Conservation (phyloP, 768 basidiomycete genomes). For the Chlorophyllum brunneum region DNA sequence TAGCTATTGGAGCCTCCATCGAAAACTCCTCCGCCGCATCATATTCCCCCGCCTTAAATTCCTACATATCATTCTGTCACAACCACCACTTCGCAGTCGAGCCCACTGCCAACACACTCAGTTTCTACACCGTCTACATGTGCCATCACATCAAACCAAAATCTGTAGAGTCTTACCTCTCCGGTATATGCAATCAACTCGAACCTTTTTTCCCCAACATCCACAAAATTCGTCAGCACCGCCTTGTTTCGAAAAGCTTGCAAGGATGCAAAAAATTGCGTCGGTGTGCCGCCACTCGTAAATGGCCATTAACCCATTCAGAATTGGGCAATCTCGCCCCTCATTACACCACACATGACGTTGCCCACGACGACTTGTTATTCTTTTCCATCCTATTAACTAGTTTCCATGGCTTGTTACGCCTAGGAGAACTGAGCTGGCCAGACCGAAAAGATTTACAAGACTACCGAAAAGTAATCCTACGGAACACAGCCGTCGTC, state of each 20-base stretch:
- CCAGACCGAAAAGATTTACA: constrained; percentile 13
- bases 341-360: background rate
- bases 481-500: constrained; percentile 12
- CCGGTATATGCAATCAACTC: constrained; percentile 32
- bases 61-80: constrained; percentile 24
- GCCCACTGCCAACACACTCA: constrained; percentile 30
- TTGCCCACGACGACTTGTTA: constrained; percentile 20
- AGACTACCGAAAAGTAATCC: constrained; percentile 15
- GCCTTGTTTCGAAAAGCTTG: constrained; percentile 27
- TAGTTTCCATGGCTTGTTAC: constrained; percentile 23
- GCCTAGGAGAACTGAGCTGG: constrained; percentile 23
- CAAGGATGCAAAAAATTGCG: constrained; percentile 24
- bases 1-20: constrained; percentile 20
- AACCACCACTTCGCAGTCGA: constrained; percentile 22
- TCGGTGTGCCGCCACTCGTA: no score
- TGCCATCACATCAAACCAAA: constrained; percentile 28
- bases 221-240: constrained; percentile 13
- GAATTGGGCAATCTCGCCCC: background rate
- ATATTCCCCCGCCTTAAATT: constrained; percentile 27
- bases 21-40: constrained; percentile 16
- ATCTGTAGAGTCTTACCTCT: constrained; percentile 33
- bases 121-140: constrained; percentile 32
- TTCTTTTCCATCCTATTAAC: constrained; percentile 25
- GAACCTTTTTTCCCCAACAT: constrained; percentile 29
- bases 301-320: no score